Conservation (phyloP, 179 eudicot species). For the Sideroxylon spinosum region DNA sequence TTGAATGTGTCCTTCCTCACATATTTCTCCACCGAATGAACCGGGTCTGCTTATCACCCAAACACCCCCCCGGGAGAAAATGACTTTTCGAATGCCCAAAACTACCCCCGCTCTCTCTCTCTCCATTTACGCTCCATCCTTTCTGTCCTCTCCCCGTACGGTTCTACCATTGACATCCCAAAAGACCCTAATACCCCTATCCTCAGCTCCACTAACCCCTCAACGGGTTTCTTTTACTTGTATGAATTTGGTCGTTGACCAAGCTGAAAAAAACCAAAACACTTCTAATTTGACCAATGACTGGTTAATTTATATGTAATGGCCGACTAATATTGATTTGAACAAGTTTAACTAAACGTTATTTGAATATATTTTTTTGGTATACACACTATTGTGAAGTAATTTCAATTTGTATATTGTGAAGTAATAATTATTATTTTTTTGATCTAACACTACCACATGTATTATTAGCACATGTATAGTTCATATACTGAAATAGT, state of each 20-base stretch:
- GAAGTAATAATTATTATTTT: too few relatives aligned
- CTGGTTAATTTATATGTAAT: not conserved
- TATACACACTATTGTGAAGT: too few relatives aligned
- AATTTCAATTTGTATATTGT: too few relatives aligned
- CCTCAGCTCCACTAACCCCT: not conserved
- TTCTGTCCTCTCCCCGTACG: slow-evolving; percentile 70
- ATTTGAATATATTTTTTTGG: too few relatives aligned
- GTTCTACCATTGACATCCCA: slow-evolving; percentile 6
- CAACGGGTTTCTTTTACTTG: too few relatives aligned
- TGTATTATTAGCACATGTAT: too few relatives aligned
- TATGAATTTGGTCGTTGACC: not conserved
- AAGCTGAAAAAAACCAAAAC: too few relatives aligned
- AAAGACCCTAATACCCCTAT: slow-evolving; percentile 6
- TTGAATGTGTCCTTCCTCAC: slow-evolving; percentile 52
- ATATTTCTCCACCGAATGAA: slow-evolving; percentile 49
- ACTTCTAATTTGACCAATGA: not conserved
- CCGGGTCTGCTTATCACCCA: slow-evolving; percentile 28
- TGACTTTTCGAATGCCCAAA: slow-evolving; percentile 9
- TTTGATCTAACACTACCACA: too few relatives aligned
- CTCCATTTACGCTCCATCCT: slow-evolving; percentile 25
- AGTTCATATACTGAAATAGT: too few relatives aligned
- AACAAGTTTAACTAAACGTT: not conserved
- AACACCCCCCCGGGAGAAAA: slow-evolving; percentile 7
- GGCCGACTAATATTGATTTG: too few relatives aligned
- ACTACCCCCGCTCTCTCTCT: slow-evolving; percentile 24